These are phyloP conservation scores for Phytophthora meadii DNA, from an alignment of 352 stramenopile species.

Conservation along the genomic window DNA sequence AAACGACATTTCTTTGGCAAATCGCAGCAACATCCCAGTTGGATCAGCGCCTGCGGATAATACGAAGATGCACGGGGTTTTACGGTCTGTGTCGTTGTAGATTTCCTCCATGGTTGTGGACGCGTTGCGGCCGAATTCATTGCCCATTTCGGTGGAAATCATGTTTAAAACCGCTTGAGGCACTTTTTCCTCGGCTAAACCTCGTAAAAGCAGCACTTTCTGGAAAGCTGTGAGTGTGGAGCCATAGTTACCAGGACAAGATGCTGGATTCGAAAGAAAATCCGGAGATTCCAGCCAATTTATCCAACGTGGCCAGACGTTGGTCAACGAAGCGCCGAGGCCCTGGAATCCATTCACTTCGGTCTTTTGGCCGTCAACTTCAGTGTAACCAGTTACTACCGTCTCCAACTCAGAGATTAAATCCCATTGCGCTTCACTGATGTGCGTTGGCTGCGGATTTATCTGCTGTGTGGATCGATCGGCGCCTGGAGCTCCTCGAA, in stretches of 20 bases:
- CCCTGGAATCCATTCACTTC: conserved; percentile 59
- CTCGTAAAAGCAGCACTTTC: conserved; percentile 77
- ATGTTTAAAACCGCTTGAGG: conserved; percentile 86
- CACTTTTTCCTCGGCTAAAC: conserved; percentile 91
- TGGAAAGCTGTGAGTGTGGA: conserved; percentile 69
- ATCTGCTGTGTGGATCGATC: conserved; percentile 32
- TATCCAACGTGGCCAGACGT: conserved; percentile 67
- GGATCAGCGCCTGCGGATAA: conserved; percentile 92
- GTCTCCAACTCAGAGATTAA: conserved; percentile 81
- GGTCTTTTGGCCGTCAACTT: conserved; percentile 6
- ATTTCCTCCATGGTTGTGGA: conserved; percentile 94
- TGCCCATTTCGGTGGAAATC: conserved; percentile 88
- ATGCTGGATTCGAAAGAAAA: conserved; percentile 42
- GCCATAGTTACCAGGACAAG: conserved; percentile 58
- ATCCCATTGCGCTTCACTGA: conserved; percentile 86
- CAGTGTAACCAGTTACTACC: conserved; percentile 43
- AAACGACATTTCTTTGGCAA: conserved; percentile 91
- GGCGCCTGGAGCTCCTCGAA: conserved; percentile 64
- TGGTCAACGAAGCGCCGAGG: conserved; percentile 67
- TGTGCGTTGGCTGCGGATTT: conserved; percentile 72
- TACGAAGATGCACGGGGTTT: conserved; percentile 95
- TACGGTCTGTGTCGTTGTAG: conserved; percentile 91
- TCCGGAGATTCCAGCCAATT: conserved; percentile 58
- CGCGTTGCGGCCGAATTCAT: conserved; percentile 82
- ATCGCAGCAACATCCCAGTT: conserved; percentile 93